Conservation (phyloP, 2,329 filamentous ascomycete species). For the Cadophora malorum region DNA sequence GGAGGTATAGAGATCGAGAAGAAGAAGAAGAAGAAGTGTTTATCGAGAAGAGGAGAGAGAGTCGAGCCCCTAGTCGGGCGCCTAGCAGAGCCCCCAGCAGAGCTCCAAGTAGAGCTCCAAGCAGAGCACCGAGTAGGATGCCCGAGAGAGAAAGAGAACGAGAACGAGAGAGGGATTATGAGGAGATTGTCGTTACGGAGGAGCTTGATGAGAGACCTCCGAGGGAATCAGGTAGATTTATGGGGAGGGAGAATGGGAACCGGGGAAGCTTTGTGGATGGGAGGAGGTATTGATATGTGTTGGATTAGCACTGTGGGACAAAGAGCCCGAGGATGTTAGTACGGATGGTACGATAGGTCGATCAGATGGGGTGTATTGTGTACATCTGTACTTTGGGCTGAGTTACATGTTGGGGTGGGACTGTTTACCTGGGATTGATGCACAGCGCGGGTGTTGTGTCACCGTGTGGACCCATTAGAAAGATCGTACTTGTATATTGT, state of each 20-base stretch:
- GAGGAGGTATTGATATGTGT: neutral
- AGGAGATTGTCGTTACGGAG: conserved; percentile 20
- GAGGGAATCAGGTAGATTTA: neutral
- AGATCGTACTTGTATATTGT: neutral
- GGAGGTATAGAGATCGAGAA: neutral
- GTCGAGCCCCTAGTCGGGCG: conserved; percentile 5
- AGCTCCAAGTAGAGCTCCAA: conserved; percentile 3
- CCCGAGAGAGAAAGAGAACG: neutral
- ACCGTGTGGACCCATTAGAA: neutral
- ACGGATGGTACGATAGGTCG: conserved; percentile 7
- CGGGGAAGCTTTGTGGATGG: conserved; percentile 14
- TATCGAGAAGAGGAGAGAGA: conserved; percentile 16
- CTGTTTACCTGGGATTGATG: neutral
- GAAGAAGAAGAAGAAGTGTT: neutral
- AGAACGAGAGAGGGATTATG: conserved; percentile 15
- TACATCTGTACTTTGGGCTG: neutral
- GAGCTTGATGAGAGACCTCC: conserved; percentile 1
- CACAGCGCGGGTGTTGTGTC: neutral
- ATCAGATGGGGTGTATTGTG: neutral
- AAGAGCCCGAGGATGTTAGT: neutral
- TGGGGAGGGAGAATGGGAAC: conserved; percentile 3
- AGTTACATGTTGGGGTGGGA: neutral
- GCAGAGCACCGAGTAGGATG: conserved; percentile 4
- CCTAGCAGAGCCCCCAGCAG: conserved; percentile 2
- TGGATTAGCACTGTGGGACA: neutral